A percentile compares a stretch with the other conserved stretches of the same genome.
phyloP scores from a whole-genome alignment of 495 filamentous ascomycete genomes.

The Bacidia rubella region DNA sequence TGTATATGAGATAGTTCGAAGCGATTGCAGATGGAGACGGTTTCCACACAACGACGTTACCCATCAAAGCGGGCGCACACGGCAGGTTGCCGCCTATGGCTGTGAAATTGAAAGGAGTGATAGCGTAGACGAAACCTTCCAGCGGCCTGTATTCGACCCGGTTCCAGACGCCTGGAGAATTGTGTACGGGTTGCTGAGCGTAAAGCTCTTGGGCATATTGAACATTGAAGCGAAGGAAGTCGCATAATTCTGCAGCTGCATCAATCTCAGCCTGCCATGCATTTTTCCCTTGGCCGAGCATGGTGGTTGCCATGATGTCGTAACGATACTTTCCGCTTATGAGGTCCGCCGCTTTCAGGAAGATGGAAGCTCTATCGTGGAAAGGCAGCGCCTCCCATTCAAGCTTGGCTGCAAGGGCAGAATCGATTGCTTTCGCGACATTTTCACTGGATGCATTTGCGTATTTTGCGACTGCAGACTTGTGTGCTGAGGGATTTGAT shows the following conservation, averaged over 20 bases:
- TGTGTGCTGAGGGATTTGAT: conserved; percentile 61
- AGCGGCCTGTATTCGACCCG: conserved; percentile 70
- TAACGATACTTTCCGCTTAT: conserved; percentile 82
- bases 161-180: conserved; percentile 67
- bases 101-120: conserved; percentile 85
- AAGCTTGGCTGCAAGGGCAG: conserved; percentile 68
- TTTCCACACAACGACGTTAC: conserved; percentile 85
- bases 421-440: conserved; percentile 58
- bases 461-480: conserved; percentile 55
- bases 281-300: conserved; percentile 94
- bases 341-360: conserved; percentile 87
- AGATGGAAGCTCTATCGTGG: conserved; percentile 76
- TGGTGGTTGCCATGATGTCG: conserved; percentile 84
- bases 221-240: conserved; percentile 80
- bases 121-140: conserved; percentile 77
- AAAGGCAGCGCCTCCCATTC: conserved; percentile 77
- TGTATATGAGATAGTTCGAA: conserved; percentile 61
- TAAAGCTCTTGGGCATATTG: conserved; percentile 81
- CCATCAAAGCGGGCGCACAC: conserved; percentile 59
- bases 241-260: conserved; percentile 76
- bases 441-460: conserved; percentile 57
- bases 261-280: conserved; percentile 97
- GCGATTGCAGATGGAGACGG: conserved; percentile 66
- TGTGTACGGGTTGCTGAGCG: conserved; percentile 65
- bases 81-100: conserved; percentile 71